A percentile compares a stretch with the other conserved stretches of the same genome.
phyloP scores from a whole-genome alignment of 1,139 yeast genomes.

The Kodamaea sp. region DNA sequence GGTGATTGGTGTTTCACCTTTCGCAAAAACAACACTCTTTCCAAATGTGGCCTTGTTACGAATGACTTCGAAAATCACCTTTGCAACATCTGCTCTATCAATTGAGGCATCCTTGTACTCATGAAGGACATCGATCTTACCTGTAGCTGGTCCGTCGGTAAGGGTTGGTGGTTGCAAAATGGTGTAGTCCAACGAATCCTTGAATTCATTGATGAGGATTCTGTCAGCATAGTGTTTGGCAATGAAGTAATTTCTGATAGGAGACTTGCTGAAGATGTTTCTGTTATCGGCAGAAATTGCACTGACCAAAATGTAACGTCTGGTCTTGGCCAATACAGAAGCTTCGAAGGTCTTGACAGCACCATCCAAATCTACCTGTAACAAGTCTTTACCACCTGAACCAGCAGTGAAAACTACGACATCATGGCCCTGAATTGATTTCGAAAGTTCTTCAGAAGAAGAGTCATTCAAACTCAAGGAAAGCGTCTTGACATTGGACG shows the following conservation, averaged over 20 bases:
- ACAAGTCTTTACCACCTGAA: constrained; percentile 57
- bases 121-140: constrained; percentile 27
- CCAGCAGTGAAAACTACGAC: constrained; percentile 67
- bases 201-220: constrained; percentile 37
- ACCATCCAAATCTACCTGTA: constrained; percentile 62
- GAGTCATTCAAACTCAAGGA: constrained; percentile 40
- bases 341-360: constrained; percentile 63
- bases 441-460: constrained; percentile 33
- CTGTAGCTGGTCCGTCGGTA: constrained; percentile 40
- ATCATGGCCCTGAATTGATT: constrained; percentile 47
- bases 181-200: constrained; percentile 45
- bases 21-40: constrained; percentile 26
- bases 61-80: constrained; percentile 23
- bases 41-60: constrained; percentile 26
- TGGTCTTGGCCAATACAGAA: constrained; percentile 43
- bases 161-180: constrained; percentile 53
- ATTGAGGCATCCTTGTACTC: constrained; percentile 19
- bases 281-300: constrained; percentile 57
- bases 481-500: constrained; percentile 37
- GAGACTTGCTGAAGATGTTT: constrained; percentile 30
- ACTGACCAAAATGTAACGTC: constrained; percentile 55
- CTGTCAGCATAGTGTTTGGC: constrained; percentile 62
- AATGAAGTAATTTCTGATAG: constrained; percentile 42
- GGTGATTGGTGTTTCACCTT: constrained; percentile 17
- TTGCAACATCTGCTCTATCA: constrained; percentile 35